Evolutionary conservation across 2,329 filamentous ascomycete genomes (phyloP), one percentile per base, ranked within the genome.

Genomic region (Diatrype stigma): DNA sequence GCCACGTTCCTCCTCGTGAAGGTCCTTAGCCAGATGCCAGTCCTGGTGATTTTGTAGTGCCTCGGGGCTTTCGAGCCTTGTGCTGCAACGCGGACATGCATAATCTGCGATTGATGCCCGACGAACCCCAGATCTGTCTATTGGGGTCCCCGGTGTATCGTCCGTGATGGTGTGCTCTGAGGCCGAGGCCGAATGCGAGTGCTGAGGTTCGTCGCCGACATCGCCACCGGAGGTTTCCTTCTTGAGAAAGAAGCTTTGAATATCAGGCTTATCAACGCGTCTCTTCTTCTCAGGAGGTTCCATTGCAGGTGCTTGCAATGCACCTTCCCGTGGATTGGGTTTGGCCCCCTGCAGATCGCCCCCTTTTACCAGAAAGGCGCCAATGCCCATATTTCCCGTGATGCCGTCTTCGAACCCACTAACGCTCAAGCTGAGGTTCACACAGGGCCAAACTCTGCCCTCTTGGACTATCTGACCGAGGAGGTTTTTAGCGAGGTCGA

Each of bases 361-460:
- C 34, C 85, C 85, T 71, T 86, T 86, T 23, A 96, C 75, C n/a
- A 99, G 75, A 63, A 96, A 97, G 1, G 82, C 79, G 42, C 87
- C 86, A 58, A 99, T 97, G 32, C 87, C 89, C 75, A 85, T 86
- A 63, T 96, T 97, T 5, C 89, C 87, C 38, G 79, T 83, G 51
- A 93, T 75, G 2, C 90, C 89, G 57, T 96, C 91, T 67, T 97
- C 92, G 57, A 97, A 96, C 0, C 90, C 92, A n/a, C 84, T 86
- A 22, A 97, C 90, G 56, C 87, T 92, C 44, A 97, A 72, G 51
- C 89, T 94, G 8, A 99, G 75, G 64, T 96, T 94, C n/a, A 84
- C 78, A 65, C 94, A 97, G 6, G 94, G 94, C 90, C 91, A 97
- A 16, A 89, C 85, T 47, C 79, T 76, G 1, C 89, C 90, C 58